phyloP scores from a whole-genome alignment of 441 rosid genomes.

The Raphanus hybrid region DNA sequence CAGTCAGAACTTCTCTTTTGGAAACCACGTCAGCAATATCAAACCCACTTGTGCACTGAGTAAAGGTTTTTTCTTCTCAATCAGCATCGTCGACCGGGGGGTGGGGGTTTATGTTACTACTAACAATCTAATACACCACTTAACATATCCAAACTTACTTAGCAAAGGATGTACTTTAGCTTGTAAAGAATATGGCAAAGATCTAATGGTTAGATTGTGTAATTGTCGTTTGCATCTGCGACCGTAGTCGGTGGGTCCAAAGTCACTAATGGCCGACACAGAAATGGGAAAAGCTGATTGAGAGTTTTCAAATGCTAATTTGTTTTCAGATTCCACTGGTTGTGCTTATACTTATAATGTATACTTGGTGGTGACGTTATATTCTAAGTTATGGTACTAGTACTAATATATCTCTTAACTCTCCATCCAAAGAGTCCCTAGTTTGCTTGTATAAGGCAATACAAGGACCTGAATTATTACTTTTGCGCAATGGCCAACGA shows the following conservation, averaged over 20 bases:
- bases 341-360: background rate
- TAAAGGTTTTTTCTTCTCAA: background rate
- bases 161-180: background rate
- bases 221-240: background rate
- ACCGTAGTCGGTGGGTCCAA: constrained; percentile 24
- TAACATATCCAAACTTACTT: background rate
- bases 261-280: constrained; percentile 67
- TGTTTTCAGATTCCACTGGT: background rate
- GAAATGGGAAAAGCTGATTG: constrained; percentile 54
- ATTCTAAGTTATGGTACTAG: background rate
- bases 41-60: constrained; percentile 27
- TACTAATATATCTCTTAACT: background rate
- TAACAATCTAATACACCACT: background rate
- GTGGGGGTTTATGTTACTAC: too few relatives aligned
- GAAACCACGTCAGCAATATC: constrained; percentile 19
- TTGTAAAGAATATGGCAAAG: background rate
- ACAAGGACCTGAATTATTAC: too few relatives aligned
- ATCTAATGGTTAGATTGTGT: constrained; percentile 4
- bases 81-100: background rate
- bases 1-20: constrained; percentile 29
- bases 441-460: background rate
- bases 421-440: background rate
- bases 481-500: too few relatives aligned
- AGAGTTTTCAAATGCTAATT: background rate
- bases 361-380: background rate